These are phyloP conservation scores for Claviceps arundinis DNA, from an alignment of 2,329 filamentous ascomycete genomes.

Conservation along the genomic window DNA sequence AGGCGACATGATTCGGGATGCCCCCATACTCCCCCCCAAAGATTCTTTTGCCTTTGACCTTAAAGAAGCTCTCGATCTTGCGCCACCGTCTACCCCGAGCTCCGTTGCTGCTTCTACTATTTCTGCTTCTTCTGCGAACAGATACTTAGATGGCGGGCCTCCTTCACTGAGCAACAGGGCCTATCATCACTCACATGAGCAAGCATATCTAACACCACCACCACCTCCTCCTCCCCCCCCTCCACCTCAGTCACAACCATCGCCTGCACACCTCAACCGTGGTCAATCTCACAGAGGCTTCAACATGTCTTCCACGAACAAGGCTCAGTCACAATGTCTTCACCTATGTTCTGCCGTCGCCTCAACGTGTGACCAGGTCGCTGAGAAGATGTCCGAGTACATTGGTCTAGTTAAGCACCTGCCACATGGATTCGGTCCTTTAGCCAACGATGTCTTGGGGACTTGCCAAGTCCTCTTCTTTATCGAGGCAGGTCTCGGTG, in stretches of 20 bases:
- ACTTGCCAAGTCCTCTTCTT: constrained; percentile 52
- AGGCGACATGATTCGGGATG: neutral
- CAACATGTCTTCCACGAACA: constrained; percentile 9
- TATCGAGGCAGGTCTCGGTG: constrained; percentile 52
- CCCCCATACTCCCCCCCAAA: neutral
- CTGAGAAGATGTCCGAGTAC: constrained; percentile 52
- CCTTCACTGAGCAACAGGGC: neutral
- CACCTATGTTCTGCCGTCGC: constrained; percentile 45
- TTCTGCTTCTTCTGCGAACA: constrained; percentile 3
- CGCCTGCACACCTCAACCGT: neutral
- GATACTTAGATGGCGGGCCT: constrained; percentile 3
- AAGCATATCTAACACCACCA: neutral
- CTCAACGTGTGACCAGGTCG: constrained; percentile 47
- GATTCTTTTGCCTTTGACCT: constrained; percentile 6
- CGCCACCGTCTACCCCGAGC: constrained; percentile 3
- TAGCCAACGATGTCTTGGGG: constrained; percentile 55
- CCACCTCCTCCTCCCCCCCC: neutral
- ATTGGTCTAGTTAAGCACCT: constrained; percentile 42
- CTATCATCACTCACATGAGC: neutral
- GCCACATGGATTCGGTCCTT: constrained; percentile 40
- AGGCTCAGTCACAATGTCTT: constrained; percentile 20
- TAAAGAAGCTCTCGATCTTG: constrained; percentile 6
- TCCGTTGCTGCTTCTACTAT: constrained; percentile 2
- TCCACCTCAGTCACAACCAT: neutral
- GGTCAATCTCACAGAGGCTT: constrained; percentile 1